These are phyloP conservation scores for Knufia petricola DNA, from an alignment of 2,329 filamentous ascomycete genomes.

Conservation along the genomic window DNA sequence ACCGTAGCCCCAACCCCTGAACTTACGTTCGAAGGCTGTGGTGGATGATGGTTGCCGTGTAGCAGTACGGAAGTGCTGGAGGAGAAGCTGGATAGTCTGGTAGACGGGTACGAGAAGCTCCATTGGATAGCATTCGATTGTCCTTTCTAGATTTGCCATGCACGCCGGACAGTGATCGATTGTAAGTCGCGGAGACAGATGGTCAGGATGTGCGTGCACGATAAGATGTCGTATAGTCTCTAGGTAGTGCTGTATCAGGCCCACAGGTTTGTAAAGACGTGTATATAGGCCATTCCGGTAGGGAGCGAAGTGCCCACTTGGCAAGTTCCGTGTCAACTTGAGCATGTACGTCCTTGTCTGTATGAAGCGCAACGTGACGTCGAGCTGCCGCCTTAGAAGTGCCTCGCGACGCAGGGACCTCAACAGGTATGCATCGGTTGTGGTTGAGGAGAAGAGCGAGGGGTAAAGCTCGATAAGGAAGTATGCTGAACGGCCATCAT, in stretches of 20 bases:
- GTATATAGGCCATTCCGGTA: slow-evolving; percentile 14
- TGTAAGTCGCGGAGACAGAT: background rate
- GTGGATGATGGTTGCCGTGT: slow-evolving; percentile 17
- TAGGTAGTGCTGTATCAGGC: slow-evolving; percentile 19
- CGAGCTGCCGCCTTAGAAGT: slow-evolving; percentile 16
- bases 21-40: slow-evolving; percentile 15
- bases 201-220: slow-evolving; percentile 13
- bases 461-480: slow-evolving; percentile 4
- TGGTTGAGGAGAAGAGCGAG: slow-evolving; percentile 8
- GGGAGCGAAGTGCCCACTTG: slow-evolving; percentile 15
- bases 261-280: slow-evolving; percentile 15
- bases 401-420: slow-evolving; percentile 14
- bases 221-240: slow-evolving; percentile 17
- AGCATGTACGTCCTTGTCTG: slow-evolving; percentile 19
- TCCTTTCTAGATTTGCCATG: slow-evolving; percentile 7
- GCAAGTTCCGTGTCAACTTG: slow-evolving; percentile 9
- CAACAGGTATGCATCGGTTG: slow-evolving; percentile 15
- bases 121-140: slow-evolving; percentile 14
- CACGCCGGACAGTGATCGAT: slow-evolving; percentile 11
- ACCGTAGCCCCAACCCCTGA: slow-evolving; percentile 15
- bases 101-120: slow-evolving; percentile 16
- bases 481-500: background rate
- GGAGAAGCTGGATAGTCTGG: slow-evolving; percentile 16
- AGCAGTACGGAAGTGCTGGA: slow-evolving; percentile 15
- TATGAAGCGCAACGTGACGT: slow-evolving; percentile 12